These are phyloP conservation scores for Emericellopsis terricola DNA, from an alignment of 495 filamentous ascomycete species.

Conservation along the genomic window DNA sequence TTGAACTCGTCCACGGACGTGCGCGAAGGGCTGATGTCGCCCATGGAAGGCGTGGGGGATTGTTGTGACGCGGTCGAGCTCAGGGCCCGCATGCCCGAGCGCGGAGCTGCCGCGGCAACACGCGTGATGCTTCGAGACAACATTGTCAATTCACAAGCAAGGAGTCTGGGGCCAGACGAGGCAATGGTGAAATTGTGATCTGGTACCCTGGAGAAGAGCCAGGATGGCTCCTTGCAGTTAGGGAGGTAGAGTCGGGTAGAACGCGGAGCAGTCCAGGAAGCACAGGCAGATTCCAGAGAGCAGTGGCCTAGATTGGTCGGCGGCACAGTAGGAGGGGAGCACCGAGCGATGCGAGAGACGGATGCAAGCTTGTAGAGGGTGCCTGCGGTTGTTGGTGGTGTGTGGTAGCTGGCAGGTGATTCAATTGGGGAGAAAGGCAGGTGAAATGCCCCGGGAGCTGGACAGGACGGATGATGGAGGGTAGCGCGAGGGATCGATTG, in stretches of 20 bases:
- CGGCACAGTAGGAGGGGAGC: not conserved
- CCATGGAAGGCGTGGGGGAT: constrained; percentile 48
- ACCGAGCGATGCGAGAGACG: not conserved
- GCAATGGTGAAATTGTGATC: no score
- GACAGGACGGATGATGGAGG: constrained; percentile 10
- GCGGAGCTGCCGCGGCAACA: constrained; percentile 25
- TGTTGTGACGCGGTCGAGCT: constrained; percentile 32
- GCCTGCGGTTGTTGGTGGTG: not conserved
- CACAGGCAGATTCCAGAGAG: not conserved
- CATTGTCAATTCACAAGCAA: no score
- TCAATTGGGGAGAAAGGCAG: no score
- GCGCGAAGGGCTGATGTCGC: constrained; percentile 57
- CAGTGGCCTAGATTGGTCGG: not conserved
- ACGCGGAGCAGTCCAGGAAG: no score
- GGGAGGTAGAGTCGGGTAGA: no score
- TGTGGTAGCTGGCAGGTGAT: not conserved
- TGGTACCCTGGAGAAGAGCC: no score
- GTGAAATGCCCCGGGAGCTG: no score
- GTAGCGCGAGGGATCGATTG: constrained; percentile 11
- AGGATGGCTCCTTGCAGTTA: no score
- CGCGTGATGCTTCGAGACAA: constrained; percentile 19
- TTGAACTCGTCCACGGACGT: constrained; percentile 53
- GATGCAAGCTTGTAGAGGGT: not conserved
- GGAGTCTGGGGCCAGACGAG: no score
- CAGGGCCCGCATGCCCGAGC: constrained; percentile 35